Base-by-base conservation (phyloP, 805 yeast species). In the Pichia scutulata region DNA sequence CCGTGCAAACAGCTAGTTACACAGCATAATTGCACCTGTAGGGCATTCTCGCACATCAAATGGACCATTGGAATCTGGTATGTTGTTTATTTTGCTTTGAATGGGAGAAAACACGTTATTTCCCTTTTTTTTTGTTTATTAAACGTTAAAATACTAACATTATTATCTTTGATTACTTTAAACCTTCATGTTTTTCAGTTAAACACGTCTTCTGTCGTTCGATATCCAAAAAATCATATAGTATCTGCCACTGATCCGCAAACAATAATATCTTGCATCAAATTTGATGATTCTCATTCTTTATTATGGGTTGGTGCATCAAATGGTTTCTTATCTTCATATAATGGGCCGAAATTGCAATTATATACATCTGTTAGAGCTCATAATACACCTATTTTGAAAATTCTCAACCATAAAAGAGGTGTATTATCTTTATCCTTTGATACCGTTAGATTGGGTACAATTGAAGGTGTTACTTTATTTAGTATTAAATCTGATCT, bases 231-330 rank as follows among this genome's bases (percentile, higher is more conserved):
- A 45, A 52, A 56, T 36, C 53, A 55, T 13, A 49, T 53, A 8
- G 55, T 51, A n/a, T 22, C 49, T 22, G 52, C 52, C 5, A 37
- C 52, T 25, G 45, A 60, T 57, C 7, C 58, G 47, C 36, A 61
- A 52, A 49, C 54, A 5, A 25, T 59, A 39, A 55, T 63, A 9
- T 62, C 71, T 2, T 57, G 66, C 12, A 42, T 79, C 8, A 65
- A 67, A 4, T 89, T 89, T 64, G 97, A 90, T 67, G 75, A 74
- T 37, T 68, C 75, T n/a, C 77, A 81, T 52, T 93, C 90, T 57
- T 70, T 93, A 43, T 62, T 90, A 2, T 92, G 98, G 98, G 74
- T 83, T 1, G 96, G 95, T 18, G 93, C 87, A 62, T 64, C 78
- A 1, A 73, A 70, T 39, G 86, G 90, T 4, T 65, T 72, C 42